These are phyloP conservation scores for Gossypium lobatum DNA, from an alignment of 441 rosid species.

Conservation along the genomic window DNA sequence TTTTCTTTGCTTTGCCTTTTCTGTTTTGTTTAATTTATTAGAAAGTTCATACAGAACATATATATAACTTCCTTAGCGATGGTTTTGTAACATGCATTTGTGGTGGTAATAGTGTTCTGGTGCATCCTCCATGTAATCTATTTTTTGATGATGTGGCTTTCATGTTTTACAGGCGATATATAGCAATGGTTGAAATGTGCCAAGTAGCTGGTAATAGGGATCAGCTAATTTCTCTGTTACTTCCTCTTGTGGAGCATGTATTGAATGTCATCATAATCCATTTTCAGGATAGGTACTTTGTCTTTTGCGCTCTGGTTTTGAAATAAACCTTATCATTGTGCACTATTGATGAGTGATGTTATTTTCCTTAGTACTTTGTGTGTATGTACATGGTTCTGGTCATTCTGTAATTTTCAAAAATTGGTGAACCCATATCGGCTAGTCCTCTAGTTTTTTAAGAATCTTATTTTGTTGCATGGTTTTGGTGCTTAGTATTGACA, in stretches of 20 bases:
- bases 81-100: background rate
- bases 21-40: background rate
- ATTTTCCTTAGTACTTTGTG: background rate
- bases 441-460: background rate
- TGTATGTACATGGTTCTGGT: background rate
- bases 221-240: conserved; percentile 65
- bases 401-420: background rate
- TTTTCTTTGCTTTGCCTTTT: background rate
- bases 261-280: conserved; percentile 72
- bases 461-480: background rate
- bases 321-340: background rate
- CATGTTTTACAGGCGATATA: conserved; percentile 62
- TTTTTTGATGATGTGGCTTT: background rate
- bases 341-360: background rate
- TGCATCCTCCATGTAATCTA: background rate
- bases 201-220: conserved; percentile 68
- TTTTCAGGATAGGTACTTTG: conserved; percentile 64
- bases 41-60: background rate
- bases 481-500: background rate
- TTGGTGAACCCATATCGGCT: background rate
- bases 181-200: conserved; percentile 95
- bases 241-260: conserved; percentile 70
- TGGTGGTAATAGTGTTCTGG: background rate
- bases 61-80: background rate
- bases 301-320: background rate